These are phyloP conservation scores for Cladosporium halotolerans DNA, from an alignment of 2,329 filamentous ascomycete genomes.

Conservation along the genomic window DNA sequence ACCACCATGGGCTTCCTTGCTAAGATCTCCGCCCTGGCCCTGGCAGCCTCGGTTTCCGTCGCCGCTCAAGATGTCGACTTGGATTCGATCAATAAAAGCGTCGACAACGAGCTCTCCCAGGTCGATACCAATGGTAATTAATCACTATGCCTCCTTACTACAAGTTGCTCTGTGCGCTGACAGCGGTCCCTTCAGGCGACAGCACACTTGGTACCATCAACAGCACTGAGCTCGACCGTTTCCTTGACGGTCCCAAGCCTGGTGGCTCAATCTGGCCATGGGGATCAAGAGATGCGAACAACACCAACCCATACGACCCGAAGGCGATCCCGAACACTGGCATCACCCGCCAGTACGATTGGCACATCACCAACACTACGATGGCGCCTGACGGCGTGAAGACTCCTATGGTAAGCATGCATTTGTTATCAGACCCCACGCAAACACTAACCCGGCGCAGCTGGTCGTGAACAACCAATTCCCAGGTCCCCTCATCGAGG, in stretches of 20 bases:
- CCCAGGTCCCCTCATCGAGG: conserved; percentile 31
- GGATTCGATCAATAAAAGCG: not conserved
- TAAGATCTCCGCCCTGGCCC: conserved; percentile 2
- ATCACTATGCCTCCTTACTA: conserved; percentile 9
- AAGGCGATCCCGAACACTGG: conserved; percentile 25
- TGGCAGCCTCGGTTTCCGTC: conserved; percentile 10
- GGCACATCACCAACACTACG: conserved; percentile 21
- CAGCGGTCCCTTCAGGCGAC: conserved; percentile 26
- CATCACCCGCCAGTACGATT: conserved; percentile 26
- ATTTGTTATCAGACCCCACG: conserved; percentile 5
- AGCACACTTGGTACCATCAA: conserved; percentile 18
- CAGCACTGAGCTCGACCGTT: conserved; percentile 15
- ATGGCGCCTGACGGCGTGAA: conserved; percentile 27
- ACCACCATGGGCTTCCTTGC: conserved; percentile 9
- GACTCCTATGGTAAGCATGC: conserved; percentile 9
- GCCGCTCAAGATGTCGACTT: not conserved
- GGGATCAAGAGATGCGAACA: conserved; percentile 23
- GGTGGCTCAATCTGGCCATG: conserved; percentile 22
- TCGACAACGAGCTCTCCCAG: not conserved
- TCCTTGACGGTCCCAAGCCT: conserved; percentile 17
- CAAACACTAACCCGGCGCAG: conserved; percentile 12
- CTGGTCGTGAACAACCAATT: conserved; percentile 29
- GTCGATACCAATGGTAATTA: conserved; percentile 7
- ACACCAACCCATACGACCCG: conserved; percentile 27
- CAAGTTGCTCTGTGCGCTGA: conserved; percentile 15